phyloP scores from a whole-genome alignment of 1,284 basidiomycete species.

The Cryptococcus jaspeensis region DNA sequence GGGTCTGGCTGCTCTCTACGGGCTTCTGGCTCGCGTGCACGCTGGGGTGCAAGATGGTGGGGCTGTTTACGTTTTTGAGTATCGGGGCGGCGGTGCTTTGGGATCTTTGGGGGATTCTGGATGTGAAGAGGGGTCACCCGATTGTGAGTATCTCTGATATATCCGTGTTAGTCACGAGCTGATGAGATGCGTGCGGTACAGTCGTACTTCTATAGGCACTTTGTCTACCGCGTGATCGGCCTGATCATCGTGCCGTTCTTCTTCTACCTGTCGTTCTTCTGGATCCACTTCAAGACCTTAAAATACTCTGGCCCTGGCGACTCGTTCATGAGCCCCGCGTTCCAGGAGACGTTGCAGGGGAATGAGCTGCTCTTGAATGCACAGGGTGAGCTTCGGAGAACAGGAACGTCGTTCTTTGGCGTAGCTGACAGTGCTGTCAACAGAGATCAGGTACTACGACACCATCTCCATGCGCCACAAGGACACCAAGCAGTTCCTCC shows the following conservation, averaged over 20 bases:
- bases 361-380: constrained; percentile 89
- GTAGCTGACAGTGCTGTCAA: background rate
- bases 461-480: constrained; percentile 84
- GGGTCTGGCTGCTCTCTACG: constrained; percentile 88
- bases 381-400: constrained; percentile 62
- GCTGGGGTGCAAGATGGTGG: constrained; percentile 98
- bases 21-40: constrained; percentile 93
- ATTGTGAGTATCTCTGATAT: constrained; percentile 65
- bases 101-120: constrained; percentile 93
- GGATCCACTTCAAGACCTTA: constrained; percentile 88
- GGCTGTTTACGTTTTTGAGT: constrained; percentile 84
- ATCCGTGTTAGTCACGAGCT: background rate
- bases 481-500: constrained; percentile 87
- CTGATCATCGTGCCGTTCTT: constrained; percentile 84
- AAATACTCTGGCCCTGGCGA: constrained; percentile 91
- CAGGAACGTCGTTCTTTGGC: background rate
- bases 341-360: constrained; percentile 92
- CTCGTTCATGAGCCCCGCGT: constrained; percentile 93
- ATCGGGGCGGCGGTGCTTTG: constrained; percentile 88
- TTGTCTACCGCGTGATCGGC: constrained; percentile 79
- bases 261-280: constrained; percentile 95
- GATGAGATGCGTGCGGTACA: constrained; percentile 41
- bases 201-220: constrained; percentile 89
- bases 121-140: constrained; percentile 69
- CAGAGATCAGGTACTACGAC: constrained; percentile 93